These are phyloP conservation scores for Russula vinacea DNA, from an alignment of 768 basidiomycete species.

Conservation along the genomic window DNA sequence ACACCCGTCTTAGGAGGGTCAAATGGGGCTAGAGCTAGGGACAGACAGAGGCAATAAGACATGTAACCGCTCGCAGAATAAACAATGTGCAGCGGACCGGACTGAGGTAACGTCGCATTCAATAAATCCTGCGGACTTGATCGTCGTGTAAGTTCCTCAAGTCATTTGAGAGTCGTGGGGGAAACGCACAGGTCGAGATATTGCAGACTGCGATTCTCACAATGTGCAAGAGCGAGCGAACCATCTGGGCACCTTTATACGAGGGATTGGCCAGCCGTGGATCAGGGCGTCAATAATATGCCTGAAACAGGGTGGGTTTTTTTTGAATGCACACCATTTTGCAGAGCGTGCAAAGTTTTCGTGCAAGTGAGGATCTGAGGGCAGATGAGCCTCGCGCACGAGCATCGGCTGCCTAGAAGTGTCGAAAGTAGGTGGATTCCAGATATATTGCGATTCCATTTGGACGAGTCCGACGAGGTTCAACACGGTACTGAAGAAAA, in stretches of 20 bases:
- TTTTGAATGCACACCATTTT: constrained; percentile 26
- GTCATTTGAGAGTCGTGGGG: background rate
- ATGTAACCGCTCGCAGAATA: background rate
- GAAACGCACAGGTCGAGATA: constrained; percentile 45
- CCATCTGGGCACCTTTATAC: constrained; percentile 70
- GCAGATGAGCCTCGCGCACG: constrained; percentile 5
- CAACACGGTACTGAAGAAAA: background rate
- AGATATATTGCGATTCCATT: constrained; percentile 18
- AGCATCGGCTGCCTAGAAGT: constrained; percentile 18
- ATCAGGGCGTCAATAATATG: constrained; percentile 5
- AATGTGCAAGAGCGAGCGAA: constrained; percentile 59
- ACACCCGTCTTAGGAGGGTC: constrained; percentile 11
- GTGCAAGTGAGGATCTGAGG: constrained; percentile 16
- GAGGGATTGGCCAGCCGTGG: background rate
- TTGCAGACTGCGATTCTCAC: constrained; percentile 67
- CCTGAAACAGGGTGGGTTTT: background rate
- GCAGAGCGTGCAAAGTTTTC: constrained; percentile 30
- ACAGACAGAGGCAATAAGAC: background rate
- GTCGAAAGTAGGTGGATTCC: constrained; percentile 27
- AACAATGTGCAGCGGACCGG: constrained; percentile 10
- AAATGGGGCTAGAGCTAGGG: constrained; percentile 10
- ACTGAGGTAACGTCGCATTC: constrained; percentile 8
- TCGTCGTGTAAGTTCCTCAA: background rate
- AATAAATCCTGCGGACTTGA: constrained; percentile 14
- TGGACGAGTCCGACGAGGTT: background rate